These are phyloP conservation scores for Forsythia suspensa DNA, from an alignment of 257 asterid genomes.

Conservation along the genomic window DNA sequence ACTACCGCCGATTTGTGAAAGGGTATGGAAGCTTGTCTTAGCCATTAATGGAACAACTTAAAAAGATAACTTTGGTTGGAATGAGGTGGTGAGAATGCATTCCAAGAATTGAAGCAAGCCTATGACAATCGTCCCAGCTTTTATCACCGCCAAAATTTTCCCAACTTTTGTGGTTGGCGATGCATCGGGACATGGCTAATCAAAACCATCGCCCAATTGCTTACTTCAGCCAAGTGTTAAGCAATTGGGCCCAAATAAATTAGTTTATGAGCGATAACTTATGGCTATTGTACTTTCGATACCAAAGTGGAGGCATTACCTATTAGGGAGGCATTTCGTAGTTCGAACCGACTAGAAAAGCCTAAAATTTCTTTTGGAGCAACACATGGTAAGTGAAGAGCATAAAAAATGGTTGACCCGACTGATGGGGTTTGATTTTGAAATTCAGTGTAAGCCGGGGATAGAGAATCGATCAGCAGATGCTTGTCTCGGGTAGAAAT, in stretches of 20 bases:
- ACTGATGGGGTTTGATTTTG: background rate
- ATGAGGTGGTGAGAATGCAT: no score
- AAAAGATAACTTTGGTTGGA: no score
- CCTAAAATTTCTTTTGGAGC: background rate
- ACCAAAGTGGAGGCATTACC: background rate
- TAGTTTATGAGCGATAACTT: no score
- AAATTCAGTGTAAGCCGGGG: background rate
- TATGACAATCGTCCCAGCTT: no score
- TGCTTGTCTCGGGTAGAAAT: background rate
- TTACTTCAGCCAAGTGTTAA: no score
- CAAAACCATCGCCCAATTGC: no score
- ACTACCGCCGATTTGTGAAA: background rate
- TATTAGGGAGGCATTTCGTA: background rate
- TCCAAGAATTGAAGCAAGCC: no score
- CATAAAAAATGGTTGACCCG: background rate
- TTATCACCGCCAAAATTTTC: no score
- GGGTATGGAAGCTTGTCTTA: background rate
- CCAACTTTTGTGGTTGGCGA: no score
- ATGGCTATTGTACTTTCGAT: background rate
- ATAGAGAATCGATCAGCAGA: background rate
- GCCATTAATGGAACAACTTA: no score
- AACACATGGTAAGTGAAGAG: background rate
- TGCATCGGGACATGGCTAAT: no score
- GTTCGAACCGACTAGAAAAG: background rate
- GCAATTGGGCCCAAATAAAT: no score